Conservation (phyloP, 257 asterid species). For the Cinchona pubescens region DNA sequence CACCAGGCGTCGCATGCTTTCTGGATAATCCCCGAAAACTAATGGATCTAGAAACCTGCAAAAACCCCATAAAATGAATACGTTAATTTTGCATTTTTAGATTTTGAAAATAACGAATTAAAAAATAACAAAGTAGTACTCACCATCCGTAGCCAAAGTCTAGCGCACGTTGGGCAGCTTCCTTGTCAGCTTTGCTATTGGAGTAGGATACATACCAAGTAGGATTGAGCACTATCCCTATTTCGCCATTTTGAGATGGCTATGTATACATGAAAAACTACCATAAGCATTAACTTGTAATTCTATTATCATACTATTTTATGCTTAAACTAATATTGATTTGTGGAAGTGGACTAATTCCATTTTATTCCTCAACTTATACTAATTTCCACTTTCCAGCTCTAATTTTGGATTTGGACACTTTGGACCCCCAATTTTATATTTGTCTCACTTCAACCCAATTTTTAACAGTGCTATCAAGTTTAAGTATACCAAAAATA, state of each 20-base stretch:
- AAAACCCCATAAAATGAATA: neutral
- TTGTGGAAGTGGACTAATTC: too few relatives aligned
- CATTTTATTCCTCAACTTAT: too few relatives aligned
- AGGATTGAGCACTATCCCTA: slow-evolving; percentile 39
- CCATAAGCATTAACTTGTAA: neutral
- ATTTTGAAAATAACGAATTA: too few relatives aligned
- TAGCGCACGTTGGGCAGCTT: slow-evolving; percentile 47
- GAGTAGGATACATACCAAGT: slow-evolving; percentile 47
- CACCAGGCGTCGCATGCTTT: slow-evolving; percentile 10
- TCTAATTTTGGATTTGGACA: too few relatives aligned
- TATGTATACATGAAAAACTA: neutral
- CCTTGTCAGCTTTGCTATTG: slow-evolving; percentile 16
- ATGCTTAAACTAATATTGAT: too few relatives aligned
- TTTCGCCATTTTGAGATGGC: slow-evolving; percentile 52
- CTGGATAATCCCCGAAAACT: slow-evolving; percentile 19
- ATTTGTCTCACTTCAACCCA: too few relatives aligned
- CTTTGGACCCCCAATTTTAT: too few relatives aligned
- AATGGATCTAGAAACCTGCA: slow-evolving; percentile 22
- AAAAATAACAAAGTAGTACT: neutral
- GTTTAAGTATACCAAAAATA: too few relatives aligned
- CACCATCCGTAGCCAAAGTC: slow-evolving; percentile 59
- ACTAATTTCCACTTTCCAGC: too few relatives aligned
- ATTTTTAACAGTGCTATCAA: too few relatives aligned
- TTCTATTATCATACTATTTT: too few relatives aligned
- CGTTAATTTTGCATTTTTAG: too few relatives aligned